Evolutionary conservation across 805 yeast species (phyloP), one percentile per base, ranked within the genome.

Genomic region (Blastobotrys terrestris): DNA sequence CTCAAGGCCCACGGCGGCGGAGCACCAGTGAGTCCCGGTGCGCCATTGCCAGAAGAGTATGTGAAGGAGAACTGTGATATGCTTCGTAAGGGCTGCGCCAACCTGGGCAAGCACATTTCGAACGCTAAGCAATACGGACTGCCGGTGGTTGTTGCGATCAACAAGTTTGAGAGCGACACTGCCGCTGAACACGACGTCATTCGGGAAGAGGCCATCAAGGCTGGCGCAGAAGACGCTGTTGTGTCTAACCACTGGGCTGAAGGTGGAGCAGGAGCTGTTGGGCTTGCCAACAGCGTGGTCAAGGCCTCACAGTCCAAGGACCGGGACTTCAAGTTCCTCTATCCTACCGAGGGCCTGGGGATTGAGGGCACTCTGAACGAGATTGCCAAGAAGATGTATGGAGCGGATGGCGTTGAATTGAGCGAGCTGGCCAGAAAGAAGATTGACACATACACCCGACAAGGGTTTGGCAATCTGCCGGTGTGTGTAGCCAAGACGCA

Each of bases 401-500:
- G 97, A 51, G 99, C 97, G 47, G 81, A 81, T 19, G 81, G 79
- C 48, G 84, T 92, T 58, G 95, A 89, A 70, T 80, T 90, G 55
- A 79, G 86, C 49, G 92, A 88, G 48, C 79, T 81, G 59, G 98
- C 98, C 41, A 80, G 79, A 61, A 74, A 80, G 64, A 91, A 90
- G 73, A 83, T 92, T 60, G 90, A 84, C 57, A 78, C 83, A 56
- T 91, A 89, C 75, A 84, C 89, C 39, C 69, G 76, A 49, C 97
- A 91, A 76, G 97, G 97, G 2, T 91, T 85, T 69, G 90, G 84
- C 60, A 80, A 89, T 64, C 75, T 92, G 67, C 99, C 99, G 53
- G 85, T 92, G 63, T 92, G 99, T 74, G 87, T 92, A 64, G 99
- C 99, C 51, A 92, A 92, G 77, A 92, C 99, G 1, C 99, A 92